A percentile compares a stretch with the other conserved stretches of the same genome.
Conservation (phyloP, 352 stramenopile genomes). For the Pythium guiyangense region DNA sequence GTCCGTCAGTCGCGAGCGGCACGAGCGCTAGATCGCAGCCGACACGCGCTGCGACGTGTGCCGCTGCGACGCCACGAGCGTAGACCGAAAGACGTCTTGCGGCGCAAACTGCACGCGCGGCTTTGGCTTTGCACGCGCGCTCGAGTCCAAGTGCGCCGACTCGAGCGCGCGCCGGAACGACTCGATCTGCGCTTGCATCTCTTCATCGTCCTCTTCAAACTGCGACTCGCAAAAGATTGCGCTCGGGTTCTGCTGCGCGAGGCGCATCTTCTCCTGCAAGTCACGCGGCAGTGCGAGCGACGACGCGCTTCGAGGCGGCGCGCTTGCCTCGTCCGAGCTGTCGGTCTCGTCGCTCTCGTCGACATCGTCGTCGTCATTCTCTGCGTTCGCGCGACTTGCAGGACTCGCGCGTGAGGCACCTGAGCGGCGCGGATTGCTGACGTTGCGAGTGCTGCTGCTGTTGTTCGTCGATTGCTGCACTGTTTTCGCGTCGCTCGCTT, state of each 20-base stretch:
- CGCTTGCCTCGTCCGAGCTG: slow-evolving; percentile 3
- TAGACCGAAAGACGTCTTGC: slow-evolving; percentile 71
- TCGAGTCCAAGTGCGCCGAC: slow-evolving; percentile 59
- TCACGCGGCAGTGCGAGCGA: slow-evolving; percentile 14
- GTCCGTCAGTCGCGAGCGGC: no score
- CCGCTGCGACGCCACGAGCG: slow-evolving; percentile 18
- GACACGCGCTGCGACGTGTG: slow-evolving; percentile 16
- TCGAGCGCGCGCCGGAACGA: slow-evolving; percentile 74
- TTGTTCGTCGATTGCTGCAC: no score
- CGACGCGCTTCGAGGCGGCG: no score
- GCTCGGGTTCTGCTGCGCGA: slow-evolving; percentile 66
- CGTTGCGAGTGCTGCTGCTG: no score
- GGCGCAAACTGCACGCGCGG: slow-evolving; percentile 63
- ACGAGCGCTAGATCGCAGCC: slow-evolving; percentile 7
- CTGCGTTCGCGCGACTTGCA: neutral
- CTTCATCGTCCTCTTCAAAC: slow-evolving; percentile 81
- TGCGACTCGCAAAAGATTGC: slow-evolving; percentile 75
- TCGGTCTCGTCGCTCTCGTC: slow-evolving; percentile 8
- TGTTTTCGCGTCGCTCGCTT: no score
- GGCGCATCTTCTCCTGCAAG: slow-evolving; percentile 58
- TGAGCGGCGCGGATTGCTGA: no score
- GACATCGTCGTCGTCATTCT: slow-evolving; percentile 1
- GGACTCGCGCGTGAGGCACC: neutral
- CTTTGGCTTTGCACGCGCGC: slow-evolving; percentile 49
- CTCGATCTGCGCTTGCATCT: slow-evolving; percentile 70